Evolutionary conservation across 2,329 filamentous ascomycete species (phyloP).

Genomic region (Fusarium fracticaudum): DNA sequence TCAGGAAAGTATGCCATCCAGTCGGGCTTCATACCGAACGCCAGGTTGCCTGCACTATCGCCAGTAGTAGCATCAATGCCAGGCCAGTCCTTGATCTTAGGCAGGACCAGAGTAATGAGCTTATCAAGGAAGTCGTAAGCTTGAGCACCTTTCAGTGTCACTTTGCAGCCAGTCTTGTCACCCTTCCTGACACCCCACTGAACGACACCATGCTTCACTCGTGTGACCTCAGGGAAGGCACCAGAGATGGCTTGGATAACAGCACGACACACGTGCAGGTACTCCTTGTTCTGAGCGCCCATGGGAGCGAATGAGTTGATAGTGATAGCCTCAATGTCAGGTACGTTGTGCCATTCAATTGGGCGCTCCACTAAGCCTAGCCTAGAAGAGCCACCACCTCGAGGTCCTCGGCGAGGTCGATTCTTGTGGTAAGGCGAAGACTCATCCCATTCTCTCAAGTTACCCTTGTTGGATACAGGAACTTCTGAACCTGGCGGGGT

Average conservation of each 20-base stretch:
- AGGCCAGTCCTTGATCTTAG: slow-evolving; percentile 95
- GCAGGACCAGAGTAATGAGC: slow-evolving; percentile 87
- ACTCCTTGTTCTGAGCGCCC: slow-evolving; percentile 75
- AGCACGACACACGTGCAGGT: slow-evolving; percentile 85
- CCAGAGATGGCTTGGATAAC: slow-evolving; percentile 88
- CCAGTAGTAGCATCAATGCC: slow-evolving; percentile 74
- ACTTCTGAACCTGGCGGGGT: slow-evolving; percentile 76
- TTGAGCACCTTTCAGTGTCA: slow-evolving; percentile 78
- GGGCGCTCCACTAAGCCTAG: slow-evolving; percentile 77
- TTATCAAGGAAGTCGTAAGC: slow-evolving; percentile 94
- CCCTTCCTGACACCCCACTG: slow-evolving; percentile 80
- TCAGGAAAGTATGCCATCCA: slow-evolving; percentile 89
- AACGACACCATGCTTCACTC: slow-evolving; percentile 74
- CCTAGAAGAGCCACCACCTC: slow-evolving; percentile 73
- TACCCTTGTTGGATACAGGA: slow-evolving; percentile 62
- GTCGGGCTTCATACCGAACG: slow-evolving; percentile 80
- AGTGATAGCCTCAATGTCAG: slow-evolving; percentile 81
- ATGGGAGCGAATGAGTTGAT: slow-evolving; percentile 79
- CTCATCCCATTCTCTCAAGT: slow-evolving; percentile 86
- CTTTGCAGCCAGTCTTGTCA: slow-evolving; percentile 79
- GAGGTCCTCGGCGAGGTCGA: slow-evolving; percentile 82
- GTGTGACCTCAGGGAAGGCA: slow-evolving; percentile 75
- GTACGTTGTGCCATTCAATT: slow-evolving; percentile 85
- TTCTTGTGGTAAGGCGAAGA: slow-evolving; percentile 96
- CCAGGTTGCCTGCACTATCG: slow-evolving; percentile 88